Conservation (phyloP, 1,284 basidiomycete genomes). For the Ganoderma lingzhi region DNA sequence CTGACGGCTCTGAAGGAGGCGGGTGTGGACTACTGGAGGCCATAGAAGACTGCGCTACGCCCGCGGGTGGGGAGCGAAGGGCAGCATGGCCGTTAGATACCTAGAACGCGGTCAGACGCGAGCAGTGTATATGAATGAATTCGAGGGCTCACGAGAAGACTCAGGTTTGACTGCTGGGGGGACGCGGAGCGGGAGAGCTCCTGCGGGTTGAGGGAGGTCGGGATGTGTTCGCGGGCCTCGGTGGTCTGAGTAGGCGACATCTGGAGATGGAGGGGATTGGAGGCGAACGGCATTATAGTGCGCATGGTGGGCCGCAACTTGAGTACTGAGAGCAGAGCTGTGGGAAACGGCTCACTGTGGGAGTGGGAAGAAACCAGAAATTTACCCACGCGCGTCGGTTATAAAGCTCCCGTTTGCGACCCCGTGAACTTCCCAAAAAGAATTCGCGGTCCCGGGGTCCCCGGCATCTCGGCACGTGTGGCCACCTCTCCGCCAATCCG, state of each 20-base stretch:
- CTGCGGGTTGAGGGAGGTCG: slow-evolving; percentile 42
- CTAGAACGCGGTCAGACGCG: slow-evolving; percentile 40
- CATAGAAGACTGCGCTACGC: slow-evolving; percentile 41
- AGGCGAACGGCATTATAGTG: slow-evolving; percentile 45
- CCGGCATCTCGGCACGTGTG: slow-evolving; percentile 35
- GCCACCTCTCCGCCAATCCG: neutral
- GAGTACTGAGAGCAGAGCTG: slow-evolving; percentile 36
- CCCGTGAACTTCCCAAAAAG: slow-evolving; percentile 35
- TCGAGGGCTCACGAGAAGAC: slow-evolving; percentile 51
- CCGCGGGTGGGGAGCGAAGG: slow-evolving; percentile 36
- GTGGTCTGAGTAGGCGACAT: slow-evolving; percentile 52
- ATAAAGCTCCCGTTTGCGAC: slow-evolving; percentile 43
- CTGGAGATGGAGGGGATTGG: slow-evolving; percentile 46
- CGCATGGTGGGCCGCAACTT: slow-evolving; percentile 44
- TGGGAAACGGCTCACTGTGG: slow-evolving; percentile 43
- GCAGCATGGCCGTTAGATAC: slow-evolving; percentile 37
- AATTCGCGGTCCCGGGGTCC: slow-evolving; percentile 35
- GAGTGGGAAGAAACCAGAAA: slow-evolving; percentile 47
- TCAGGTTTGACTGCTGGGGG: slow-evolving; percentile 48
- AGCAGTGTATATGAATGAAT: slow-evolving; percentile 33
- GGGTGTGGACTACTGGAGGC: slow-evolving; percentile 34
- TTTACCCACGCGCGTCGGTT: slow-evolving; percentile 47
- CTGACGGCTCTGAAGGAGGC: slow-evolving; percentile 24
- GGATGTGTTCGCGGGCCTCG: slow-evolving; percentile 45
- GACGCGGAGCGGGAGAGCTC: slow-evolving; percentile 48